A percentile compares a stretch with the other conserved stretches of the same genome.
phyloP scores from a whole-genome alignment of 441 rosid genomes.

The Syzygium syzygioides region DNA sequence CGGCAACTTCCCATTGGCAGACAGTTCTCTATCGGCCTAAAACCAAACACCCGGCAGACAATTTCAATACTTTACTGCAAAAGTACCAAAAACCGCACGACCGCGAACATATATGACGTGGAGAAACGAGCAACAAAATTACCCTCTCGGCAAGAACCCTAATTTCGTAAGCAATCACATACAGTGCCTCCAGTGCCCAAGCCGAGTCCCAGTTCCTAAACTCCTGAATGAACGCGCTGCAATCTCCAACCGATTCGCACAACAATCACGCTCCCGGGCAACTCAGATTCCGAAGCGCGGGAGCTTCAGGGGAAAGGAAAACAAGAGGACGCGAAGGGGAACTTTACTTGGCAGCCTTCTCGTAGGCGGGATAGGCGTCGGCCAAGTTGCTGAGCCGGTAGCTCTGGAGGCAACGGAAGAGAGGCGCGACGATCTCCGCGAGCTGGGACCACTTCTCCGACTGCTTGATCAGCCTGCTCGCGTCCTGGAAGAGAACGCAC shows the following conservation, averaged over 20 bases:
- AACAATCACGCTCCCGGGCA: neutral
- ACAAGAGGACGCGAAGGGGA: neutral
- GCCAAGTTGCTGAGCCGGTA: conserved; percentile 56
- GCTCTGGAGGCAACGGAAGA: conserved; percentile 76
- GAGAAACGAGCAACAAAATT: conserved; percentile 17
- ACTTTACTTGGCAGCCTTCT: conserved; percentile 71
- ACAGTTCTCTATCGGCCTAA: conserved; percentile 84
- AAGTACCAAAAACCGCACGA: neutral
- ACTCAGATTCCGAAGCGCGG: neutral
- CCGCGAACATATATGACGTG: conserved; percentile 6
- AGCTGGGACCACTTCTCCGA: conserved; percentile 65
- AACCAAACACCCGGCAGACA: neutral
- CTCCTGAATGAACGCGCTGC: conserved; percentile 91
- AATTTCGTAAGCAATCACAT: conserved; percentile 77
- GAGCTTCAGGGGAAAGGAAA: neutral
- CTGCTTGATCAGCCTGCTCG: conserved; percentile 65
- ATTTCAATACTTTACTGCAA: neutral
- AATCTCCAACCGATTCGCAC: neutral
- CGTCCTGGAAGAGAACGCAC: conserved; percentile 39
- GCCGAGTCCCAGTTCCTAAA: conserved; percentile 97
- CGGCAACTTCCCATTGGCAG: conserved; percentile 72
- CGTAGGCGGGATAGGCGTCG: conserved; percentile 70
- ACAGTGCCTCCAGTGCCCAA: conserved; percentile 89
- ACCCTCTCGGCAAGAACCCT: conserved; percentile 86
- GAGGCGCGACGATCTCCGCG: conserved; percentile 51